A percentile compares a stretch with the other conserved stretches of the same genome.
phyloP scores from a whole-genome alignment of 1,284 basidiomycete species.

The Kalmanozyma brasiliensis region DNA sequence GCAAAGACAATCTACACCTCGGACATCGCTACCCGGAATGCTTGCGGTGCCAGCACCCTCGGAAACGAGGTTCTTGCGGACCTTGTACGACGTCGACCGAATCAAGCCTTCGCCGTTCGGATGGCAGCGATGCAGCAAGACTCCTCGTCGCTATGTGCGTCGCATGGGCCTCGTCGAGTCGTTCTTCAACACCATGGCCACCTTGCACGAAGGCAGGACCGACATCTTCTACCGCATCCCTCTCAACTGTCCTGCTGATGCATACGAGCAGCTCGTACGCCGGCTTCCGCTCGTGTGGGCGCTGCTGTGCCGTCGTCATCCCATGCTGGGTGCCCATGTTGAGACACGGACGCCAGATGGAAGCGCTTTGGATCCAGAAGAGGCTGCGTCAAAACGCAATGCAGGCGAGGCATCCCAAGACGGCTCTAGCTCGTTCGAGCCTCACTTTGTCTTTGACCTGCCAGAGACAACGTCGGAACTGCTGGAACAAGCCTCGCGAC shows the following conservation, averaged over 20 bases:
- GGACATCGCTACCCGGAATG: slow-evolving; percentile 10
- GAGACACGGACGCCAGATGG: slow-evolving; percentile 32
- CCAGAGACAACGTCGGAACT: slow-evolving; percentile 18
- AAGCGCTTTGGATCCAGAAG: slow-evolving; percentile 13
- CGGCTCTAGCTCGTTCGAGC: slow-evolving; percentile 43
- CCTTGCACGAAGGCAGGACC: slow-evolving; percentile 43
- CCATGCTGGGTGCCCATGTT: slow-evolving; percentile 27
- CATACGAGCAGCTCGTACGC: slow-evolving; percentile 17
- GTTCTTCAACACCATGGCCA: slow-evolving; percentile 49
- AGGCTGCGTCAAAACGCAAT: slow-evolving; percentile 26
- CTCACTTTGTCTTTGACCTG: slow-evolving; percentile 39
- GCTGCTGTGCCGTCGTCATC: slow-evolving; percentile 43
- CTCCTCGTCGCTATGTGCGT: slow-evolving; percentile 22
- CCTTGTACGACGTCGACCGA: slow-evolving; percentile 42
- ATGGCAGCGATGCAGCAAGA: slow-evolving; percentile 26
- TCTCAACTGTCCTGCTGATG: slow-evolving; percentile 19
- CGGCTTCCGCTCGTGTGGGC: slow-evolving; percentile 41
- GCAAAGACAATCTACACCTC: not conserved
- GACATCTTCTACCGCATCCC: slow-evolving; percentile 45
- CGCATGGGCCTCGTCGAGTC: slow-evolving; percentile 47
- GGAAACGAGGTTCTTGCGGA: slow-evolving; percentile 26
- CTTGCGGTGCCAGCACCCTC: slow-evolving; percentile 22
- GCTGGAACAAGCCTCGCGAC: slow-evolving; percentile 19
- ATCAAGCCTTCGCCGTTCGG: slow-evolving; percentile 36
- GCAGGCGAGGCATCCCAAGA: slow-evolving; percentile 34